Evolutionary conservation across 306 rosid genomes (phyloP), one percentile per base, ranked within the genome.

Genomic region (Echinosophora koreensis): DNA sequence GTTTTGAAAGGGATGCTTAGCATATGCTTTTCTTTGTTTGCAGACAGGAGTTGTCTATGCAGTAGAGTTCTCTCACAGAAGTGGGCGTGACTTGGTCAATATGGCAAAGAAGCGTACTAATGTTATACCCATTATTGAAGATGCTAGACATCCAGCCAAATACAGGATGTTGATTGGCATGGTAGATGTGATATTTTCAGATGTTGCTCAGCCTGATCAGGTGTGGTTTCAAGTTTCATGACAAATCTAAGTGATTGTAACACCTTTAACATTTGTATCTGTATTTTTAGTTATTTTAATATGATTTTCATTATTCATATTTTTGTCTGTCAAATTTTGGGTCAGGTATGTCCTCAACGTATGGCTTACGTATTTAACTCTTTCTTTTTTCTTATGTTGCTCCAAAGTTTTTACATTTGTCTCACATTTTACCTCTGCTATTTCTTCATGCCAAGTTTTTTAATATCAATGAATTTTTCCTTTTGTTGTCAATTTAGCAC

Each of bases 151-250:
- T 85, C 99, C 97, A 6, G 85, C 94, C 3, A 96, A 91, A 60
- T 96, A 96, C 83, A 84, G 97, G 60, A 91, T 91, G 96, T 80
- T 96, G 70, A 93, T 92, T 62, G 96, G 97, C 65, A 95, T 92
- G 97, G 99, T 95, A n/a, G 99, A 96, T 87, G 97, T 96, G 6
- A 86, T 96, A 61, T 96, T 92, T 87, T 96, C 99, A 37, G 99
- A 96, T 85, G 99, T 95, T 82, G 99, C 99, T 5, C 97, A 95
- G 78, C 98, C 97, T 5, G 98, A 95, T 86, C 97, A 92, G 98
- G 98, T 95, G 35, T 80, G 81, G 28, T 68, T 18, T 35, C 22
- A 35, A 22, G 4, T 39, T 77, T 72, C 73, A 44, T 5, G 17
- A 3, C 13, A 15, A 18, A 8, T 42, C 4, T n/a, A 11, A 17